Conservation (phyloP, 192 early-diverging fungal species). For the Backusella westeae region DNA sequence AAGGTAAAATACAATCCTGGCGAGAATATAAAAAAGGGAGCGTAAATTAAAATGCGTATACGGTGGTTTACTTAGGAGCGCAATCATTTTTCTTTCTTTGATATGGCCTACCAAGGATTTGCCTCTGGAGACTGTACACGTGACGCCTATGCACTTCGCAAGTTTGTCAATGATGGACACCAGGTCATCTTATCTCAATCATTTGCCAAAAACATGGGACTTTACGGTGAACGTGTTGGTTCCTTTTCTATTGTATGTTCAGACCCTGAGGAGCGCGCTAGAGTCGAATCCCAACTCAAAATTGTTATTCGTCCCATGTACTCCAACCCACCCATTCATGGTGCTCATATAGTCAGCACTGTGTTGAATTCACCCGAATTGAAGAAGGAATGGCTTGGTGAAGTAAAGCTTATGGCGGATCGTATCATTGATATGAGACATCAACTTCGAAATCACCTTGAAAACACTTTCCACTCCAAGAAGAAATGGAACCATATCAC, state of each 20-base stretch:
- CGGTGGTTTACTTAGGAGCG: conserved; percentile 36
- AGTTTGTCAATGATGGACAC: conserved; percentile 84
- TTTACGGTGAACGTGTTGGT: conserved; percentile 96
- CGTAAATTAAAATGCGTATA: neutral
- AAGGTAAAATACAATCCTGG: conserved; percentile 37
- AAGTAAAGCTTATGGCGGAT: conserved; percentile 94
- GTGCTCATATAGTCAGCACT: conserved; percentile 87
- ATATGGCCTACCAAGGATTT: conserved; percentile 99
- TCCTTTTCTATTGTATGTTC: conserved; percentile 81
- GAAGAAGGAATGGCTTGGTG: conserved; percentile 79
- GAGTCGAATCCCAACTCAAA: conserved; percentile 89
- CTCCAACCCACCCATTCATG: conserved; percentile 94
- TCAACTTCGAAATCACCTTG: conserved; percentile 71
- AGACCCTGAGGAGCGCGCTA: conserved; percentile 69
- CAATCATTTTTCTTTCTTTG: conserved; percentile 92
- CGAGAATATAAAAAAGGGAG: neutral
- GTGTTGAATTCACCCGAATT: conserved; percentile 79
- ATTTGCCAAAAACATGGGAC: conserved; percentile 99
- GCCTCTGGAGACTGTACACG: conserved; percentile 85
- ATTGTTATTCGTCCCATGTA: conserved; percentile 95
- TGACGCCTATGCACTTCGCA: conserved; percentile 92
- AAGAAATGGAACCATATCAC: conserved; percentile 84
- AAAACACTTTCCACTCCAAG: conserved; percentile 73
- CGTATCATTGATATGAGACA: conserved; percentile 90
- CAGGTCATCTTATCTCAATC: conserved; percentile 87